Evolutionary conservation across 768 basidiomycete genomes (phyloP).

Genomic region (Tulasnella sp.): DNA sequence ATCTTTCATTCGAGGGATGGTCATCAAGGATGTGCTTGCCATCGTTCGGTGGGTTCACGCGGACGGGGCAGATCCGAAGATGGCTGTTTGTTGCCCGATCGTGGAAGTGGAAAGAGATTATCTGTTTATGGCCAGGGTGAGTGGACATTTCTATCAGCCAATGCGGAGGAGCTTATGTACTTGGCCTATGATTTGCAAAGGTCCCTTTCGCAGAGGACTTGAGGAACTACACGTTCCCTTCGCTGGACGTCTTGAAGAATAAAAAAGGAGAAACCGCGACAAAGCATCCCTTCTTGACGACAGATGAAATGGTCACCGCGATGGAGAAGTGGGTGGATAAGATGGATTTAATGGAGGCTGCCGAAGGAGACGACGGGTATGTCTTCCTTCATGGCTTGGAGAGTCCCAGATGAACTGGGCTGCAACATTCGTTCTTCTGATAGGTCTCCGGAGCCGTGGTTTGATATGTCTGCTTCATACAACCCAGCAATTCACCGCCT

Average conservation of each 20-base stretch:
- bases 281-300: constrained; percentile 83
- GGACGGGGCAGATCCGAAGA: constrained; percentile 77
- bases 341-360: constrained; percentile 82
- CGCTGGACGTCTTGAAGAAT: constrained; percentile 70
- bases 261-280: constrained; percentile 73
- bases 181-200: constrained; percentile 46
- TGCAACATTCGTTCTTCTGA: background rate
- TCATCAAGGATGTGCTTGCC: constrained; percentile 64
- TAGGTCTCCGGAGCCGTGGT: constrained; percentile 74
- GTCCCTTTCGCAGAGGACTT: constrained; percentile 97
- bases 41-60: constrained; percentile 81
- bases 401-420: background rate
- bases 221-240: constrained; percentile 83
- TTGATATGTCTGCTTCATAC: constrained; percentile 72
- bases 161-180: constrained; percentile 14
- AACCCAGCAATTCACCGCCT: constrained; percentile 90
- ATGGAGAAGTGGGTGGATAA: constrained; percentile 89
- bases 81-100: constrained; percentile 74
- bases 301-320: constrained; percentile 69
- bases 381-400: constrained; percentile 36
- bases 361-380: constrained; percentile 76
- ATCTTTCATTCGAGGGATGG: constrained; percentile 84
- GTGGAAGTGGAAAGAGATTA: constrained; percentile 72
- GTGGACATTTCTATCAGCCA: constrained; percentile 36
- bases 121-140: constrained; percentile 80